phyloP scores from a whole-genome alignment of 176 grass and related monocot genomes.

The Metroxylon sagu region DNA sequence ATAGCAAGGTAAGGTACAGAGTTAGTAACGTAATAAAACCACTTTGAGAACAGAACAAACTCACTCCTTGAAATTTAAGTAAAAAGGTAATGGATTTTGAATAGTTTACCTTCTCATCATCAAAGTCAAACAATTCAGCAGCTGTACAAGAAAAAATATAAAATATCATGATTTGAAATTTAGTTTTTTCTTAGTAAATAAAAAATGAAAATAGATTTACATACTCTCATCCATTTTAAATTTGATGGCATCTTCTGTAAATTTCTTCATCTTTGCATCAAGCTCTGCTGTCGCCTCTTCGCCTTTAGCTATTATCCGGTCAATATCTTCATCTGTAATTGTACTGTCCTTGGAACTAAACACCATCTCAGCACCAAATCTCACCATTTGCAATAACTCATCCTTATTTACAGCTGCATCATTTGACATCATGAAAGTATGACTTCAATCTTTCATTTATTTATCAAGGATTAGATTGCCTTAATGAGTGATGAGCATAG shows the following conservation, averaged over 20 bases:
- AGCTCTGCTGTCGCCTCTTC: slow-evolving; percentile 95
- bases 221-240: slow-evolving; percentile 99
- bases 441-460: too few species aligned
- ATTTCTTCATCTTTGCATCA: slow-evolving; percentile 99
- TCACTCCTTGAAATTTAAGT: neutral
- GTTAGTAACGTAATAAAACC: too few species aligned
- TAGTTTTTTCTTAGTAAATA: neutral
- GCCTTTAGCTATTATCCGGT: slow-evolving; percentile 95
- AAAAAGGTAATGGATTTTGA: neutral
- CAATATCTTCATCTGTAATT: slow-evolving; percentile 95
- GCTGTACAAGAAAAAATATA: slow-evolving; percentile 35
- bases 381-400: slow-evolving; percentile 95
- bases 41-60: too few species aligned
- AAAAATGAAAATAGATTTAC: slow-evolving; percentile 1
- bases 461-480: too few species aligned
- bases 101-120: slow-evolving; percentile 84
- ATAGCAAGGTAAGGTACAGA: too few species aligned
- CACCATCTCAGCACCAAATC: slow-evolving; percentile 98
- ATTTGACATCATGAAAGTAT: too few species aligned
- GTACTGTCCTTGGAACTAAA: slow-evolving; percentile 99
- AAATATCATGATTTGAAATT: neutral
- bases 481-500: too few species aligned
- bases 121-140: slow-evolving; percentile 97
- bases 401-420: slow-evolving; percentile 98
- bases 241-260: slow-evolving; percentile 98